Evolutionary conservation across 73 alveolate species (phyloP).

Genomic region (Loxodes magnus): DNA sequence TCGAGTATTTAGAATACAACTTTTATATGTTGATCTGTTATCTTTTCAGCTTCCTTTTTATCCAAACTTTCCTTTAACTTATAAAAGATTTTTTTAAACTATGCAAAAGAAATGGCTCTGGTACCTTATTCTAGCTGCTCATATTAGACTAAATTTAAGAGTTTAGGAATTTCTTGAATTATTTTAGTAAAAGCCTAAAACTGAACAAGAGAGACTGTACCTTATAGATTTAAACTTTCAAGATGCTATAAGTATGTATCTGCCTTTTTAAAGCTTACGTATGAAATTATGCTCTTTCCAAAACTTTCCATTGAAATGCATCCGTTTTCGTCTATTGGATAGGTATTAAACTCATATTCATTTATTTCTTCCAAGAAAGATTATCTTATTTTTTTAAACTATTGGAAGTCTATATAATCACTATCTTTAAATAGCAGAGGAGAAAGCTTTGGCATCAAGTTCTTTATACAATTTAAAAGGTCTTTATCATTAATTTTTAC

Average conservation of each 20-base stretch:
- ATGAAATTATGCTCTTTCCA: conserved; percentile 42
- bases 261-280: conserved; percentile 21
- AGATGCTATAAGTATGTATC: conserved; percentile 26
- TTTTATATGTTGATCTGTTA: conserved; percentile 25
- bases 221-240: conserved; percentile 17
- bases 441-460: conserved; percentile 3
- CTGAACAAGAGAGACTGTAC: conserved; percentile 30
- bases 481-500: conserved; percentile 36
- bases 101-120: conserved; percentile 22
- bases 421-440: conserved; percentile 14
- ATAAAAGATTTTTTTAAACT: conserved; percentile 13
- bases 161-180: conserved; percentile 24
- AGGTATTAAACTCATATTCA: conserved; percentile 44
- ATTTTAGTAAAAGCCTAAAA: conserved; percentile 44
- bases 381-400: conserved; percentile 16
- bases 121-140: not conserved
- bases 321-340: conserved; percentile 32
- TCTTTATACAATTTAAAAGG: conserved; percentile 13
- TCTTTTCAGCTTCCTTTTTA: conserved; percentile 11
- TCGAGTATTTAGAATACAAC: conserved; percentile 37
- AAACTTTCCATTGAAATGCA: conserved; percentile 46
- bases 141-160: conserved; percentile 22
- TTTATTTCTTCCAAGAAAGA: conserved; percentile 17
- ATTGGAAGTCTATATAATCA: conserved; percentile 13
- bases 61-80: conserved; percentile 26